Percentiles rank a stretch among this genome's conserved stretches.
Conservation (phyloP, 805 yeast genomes). For the Candida nonsorbophila region DNA sequence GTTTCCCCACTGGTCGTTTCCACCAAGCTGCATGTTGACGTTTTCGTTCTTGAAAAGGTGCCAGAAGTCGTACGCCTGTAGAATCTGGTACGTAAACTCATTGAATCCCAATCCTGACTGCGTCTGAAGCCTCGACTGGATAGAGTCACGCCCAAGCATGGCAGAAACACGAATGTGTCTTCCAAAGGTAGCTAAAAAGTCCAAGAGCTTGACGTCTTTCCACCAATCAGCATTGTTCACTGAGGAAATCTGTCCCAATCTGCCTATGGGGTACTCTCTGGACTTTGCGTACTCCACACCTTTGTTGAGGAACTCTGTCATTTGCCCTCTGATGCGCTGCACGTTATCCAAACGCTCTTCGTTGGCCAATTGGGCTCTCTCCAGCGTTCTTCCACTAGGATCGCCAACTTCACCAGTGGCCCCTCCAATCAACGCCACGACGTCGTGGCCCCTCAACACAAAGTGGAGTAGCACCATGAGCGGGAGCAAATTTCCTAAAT, state of each 20-base stretch:
- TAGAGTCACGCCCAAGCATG: constrained; percentile 87
- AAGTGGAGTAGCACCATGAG: constrained; percentile 81
- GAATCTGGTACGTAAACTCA: constrained; percentile 87
- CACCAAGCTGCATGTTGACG: constrained; percentile 83
- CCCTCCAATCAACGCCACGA: constrained; percentile 85
- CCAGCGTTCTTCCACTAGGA: constrained; percentile 87
- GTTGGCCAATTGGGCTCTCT: constrained; percentile 56
- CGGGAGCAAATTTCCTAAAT: constrained; percentile 87
- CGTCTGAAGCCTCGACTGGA: constrained; percentile 64
- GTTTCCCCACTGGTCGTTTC: constrained; percentile 98
- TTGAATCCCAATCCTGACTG: constrained; percentile 84
- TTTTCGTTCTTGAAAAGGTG: constrained; percentile 56
- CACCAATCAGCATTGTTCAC: constrained; percentile 84
- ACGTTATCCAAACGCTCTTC: constrained; percentile 53
- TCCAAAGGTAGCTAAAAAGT: constrained; percentile 74
- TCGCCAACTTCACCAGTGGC: constrained; percentile 97
- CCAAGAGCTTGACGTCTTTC: constrained; percentile 68
- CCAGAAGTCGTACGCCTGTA: constrained; percentile 93
- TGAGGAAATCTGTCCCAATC: constrained; percentile 34
- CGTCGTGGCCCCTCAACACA: constrained; percentile 75
- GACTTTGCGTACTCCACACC: constrained; percentile 61
- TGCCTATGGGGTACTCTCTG: constrained; percentile 31
- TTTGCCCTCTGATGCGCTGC: constrained; percentile 52
- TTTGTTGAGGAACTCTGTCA: constrained; percentile 51
- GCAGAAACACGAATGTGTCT: constrained; percentile 72